Base-by-base conservation (phyloP, 2,329 filamentous ascomycete species). In the Penicillium fuscoglaucum region DNA sequence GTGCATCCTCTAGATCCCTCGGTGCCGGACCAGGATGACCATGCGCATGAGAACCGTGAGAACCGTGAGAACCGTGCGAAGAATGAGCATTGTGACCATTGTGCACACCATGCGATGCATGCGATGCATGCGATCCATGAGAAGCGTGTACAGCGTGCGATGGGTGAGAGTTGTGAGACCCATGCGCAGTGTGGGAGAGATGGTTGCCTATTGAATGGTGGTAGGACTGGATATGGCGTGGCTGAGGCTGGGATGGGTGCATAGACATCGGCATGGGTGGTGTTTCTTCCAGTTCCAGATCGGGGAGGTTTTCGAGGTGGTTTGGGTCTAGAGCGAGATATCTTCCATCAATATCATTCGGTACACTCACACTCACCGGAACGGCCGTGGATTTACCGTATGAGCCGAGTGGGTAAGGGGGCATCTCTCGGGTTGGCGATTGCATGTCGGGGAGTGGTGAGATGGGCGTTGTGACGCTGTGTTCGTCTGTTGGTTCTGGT, bases 401-500 rank as follows among this genome's bases (percentile, higher is more conserved):
- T 51, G 43, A 37, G 29, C 28, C 29, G 50, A 64, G 47, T 4
- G 59, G 58, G 43, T 59, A 62, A 10, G 49, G 33, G 8, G 62
- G 51, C 21, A 60, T 61, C 52, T 73, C 67, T 61, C 69, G 66
- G 13, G 28, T 31, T 6, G 67, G 63, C 19, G 68, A 68, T 31
- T 66, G 66, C 24, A 69, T 59, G 15, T 73, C 71, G 47, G 68
- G 37, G 2, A 57, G 59, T 26, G 66, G 65, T 28, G 72, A 72
- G 35, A 70, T 66, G 26, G 72, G 61, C 7, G 70, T 57, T 10
- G 55, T 70, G 8, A 64, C 53, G 29, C 46, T 52, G 37, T 64
- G 60, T 50, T 68, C 66, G 19, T 74, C 71, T 21, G 70, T 68
- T 12, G 70, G 71, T 49, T 72, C 70, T 12, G 72, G 72, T 7